Conservation (phyloP, 2,329 filamentous ascomycete genomes). For the Venturia aucupariae region DNA sequence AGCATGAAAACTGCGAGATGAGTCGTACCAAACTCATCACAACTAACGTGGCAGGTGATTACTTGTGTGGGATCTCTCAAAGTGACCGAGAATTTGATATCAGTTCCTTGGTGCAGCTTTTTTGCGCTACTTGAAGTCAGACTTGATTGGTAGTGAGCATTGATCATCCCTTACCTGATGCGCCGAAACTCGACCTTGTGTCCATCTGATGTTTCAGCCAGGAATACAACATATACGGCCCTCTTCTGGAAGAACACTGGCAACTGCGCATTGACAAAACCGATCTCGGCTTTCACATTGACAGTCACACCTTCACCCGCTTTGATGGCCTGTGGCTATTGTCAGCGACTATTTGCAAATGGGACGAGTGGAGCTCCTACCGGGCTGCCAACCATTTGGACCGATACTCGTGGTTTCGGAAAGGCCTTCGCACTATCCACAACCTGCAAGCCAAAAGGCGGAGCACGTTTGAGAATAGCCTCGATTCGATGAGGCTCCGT, state of each 20-base stretch:
- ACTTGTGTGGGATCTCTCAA: conserved; percentile 46
- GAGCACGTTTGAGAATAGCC: conserved; percentile 64
- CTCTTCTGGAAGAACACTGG: conserved; percentile 55
- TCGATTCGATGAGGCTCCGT: conserved; percentile 68
- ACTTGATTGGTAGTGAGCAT: conserved; percentile 14
- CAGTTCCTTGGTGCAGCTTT: conserved; percentile 53
- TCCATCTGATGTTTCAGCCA: conserved; percentile 64
- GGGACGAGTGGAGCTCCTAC: conserved; percentile 26
- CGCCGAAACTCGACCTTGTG: conserved; percentile 58
- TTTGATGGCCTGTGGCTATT: conserved; percentile 21
- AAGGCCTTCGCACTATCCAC: conserved; percentile 58
- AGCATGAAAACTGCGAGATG: background rate
- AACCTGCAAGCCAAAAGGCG: conserved; percentile 69
- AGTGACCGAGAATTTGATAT: conserved; percentile 50
- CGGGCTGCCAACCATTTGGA: conserved; percentile 41
- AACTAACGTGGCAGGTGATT: conserved; percentile 64
- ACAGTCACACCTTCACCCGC: conserved; percentile 43
- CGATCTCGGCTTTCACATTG: conserved; percentile 56
- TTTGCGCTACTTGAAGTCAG: conserved; percentile 47
- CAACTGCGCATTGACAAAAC: conserved; percentile 58
- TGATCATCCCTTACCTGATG: conserved; percentile 37
- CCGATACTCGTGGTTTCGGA: conserved; percentile 53
- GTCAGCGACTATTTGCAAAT: conserved; percentile 10
- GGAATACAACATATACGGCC: conserved; percentile 60
- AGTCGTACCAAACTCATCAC: conserved; percentile 65